phyloP scores from a whole-genome alignment of 2,329 filamentous ascomycete species.

The Pestalotiopsis sp. region DNA sequence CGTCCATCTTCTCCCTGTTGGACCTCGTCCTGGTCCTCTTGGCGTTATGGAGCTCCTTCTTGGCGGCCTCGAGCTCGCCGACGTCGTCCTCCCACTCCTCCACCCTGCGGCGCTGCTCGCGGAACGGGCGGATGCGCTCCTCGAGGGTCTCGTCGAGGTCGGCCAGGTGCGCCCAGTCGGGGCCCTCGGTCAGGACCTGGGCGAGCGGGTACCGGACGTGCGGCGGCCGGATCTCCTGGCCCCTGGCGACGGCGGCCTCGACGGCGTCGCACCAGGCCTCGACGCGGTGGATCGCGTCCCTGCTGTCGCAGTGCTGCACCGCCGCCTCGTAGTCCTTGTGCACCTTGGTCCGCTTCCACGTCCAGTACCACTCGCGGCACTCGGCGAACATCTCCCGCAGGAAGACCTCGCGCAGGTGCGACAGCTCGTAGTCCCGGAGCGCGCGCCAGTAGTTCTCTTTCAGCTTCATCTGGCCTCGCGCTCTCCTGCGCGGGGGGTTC shows the following conservation, averaged over 20 bases:
- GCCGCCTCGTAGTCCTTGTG: conserved; percentile 33
- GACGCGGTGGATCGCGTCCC: conserved; percentile 21
- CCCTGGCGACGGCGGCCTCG: conserved; percentile 20
- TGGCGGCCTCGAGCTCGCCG: neutral
- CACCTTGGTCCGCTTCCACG: conserved; percentile 11
- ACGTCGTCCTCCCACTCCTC: neutral
- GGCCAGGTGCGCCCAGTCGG: neutral
- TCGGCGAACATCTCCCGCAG: conserved; percentile 24
- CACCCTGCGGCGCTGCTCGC: neutral
- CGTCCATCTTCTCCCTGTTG: neutral
- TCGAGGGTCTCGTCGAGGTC: neutral
- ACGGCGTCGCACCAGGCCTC: conserved; percentile 27
- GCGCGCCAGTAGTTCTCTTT: conserved; percentile 21
- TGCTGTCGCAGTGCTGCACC: conserved; percentile 32
- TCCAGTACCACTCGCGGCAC: conserved; percentile 25
- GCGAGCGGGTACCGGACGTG: neutral
- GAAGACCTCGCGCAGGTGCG: conserved; percentile 27
- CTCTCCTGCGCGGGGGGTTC: neutral
- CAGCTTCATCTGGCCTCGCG: neutral
- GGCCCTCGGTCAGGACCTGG: neutral
- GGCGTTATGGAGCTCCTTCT: neutral
- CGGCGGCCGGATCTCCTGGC: neutral
- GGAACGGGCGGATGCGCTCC: neutral
- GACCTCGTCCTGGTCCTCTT: neutral
- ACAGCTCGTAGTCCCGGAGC: conserved; percentile 26